Evolutionary conservation across 768 basidiomycete genomes (phyloP), one percentile per base, ranked within the genome.

Genomic region (Boletus tomentosulus): DNA sequence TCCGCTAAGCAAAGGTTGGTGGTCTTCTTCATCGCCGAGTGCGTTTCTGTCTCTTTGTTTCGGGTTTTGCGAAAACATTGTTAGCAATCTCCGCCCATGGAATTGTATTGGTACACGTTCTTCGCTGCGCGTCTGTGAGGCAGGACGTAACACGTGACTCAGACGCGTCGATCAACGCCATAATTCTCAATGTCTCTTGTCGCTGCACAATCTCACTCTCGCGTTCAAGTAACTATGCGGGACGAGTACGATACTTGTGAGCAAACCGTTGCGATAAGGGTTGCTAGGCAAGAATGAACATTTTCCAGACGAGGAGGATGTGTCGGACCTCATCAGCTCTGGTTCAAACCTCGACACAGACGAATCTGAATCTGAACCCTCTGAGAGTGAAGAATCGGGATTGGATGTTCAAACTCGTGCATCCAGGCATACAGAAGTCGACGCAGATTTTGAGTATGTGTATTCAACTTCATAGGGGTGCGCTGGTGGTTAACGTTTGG

Each of bases 1-100:
- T 53, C 60, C 64, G 39, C 71, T 70, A 35, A 89, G 81, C 34
- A 90, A 73, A 6, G 88, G 88, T 60, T 81, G 78, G 39, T 73
- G 73, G 48, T 74, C 78, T 57, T 84, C 84, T 12, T 59, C 65
- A 25, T 64, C 59, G 8, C 31, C 53, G 41, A 58, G 33, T 15
- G 64, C 46, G 46, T 50, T 58, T 54, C 68, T 57, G 39, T 69
- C 68, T 56, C 63, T 70, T 51, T 58, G 58, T 60, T 58, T 70
- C 16, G 66, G 57, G 46, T 50, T 58, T 57, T 70, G 62, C 4
- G 70, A 61, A 42, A 70, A 71, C 68, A 70, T 70, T 46, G 52
- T 53, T 22, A 56, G 51, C 42, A 38, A 38, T 37, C 51, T 46
- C 37, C 25, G 34, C 53, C 54, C 69, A 69, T 69, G 54, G 44